Evolutionary conservation across 441 rosid species (phyloP).

Genomic region (Arabidopsis lyrata): DNA sequence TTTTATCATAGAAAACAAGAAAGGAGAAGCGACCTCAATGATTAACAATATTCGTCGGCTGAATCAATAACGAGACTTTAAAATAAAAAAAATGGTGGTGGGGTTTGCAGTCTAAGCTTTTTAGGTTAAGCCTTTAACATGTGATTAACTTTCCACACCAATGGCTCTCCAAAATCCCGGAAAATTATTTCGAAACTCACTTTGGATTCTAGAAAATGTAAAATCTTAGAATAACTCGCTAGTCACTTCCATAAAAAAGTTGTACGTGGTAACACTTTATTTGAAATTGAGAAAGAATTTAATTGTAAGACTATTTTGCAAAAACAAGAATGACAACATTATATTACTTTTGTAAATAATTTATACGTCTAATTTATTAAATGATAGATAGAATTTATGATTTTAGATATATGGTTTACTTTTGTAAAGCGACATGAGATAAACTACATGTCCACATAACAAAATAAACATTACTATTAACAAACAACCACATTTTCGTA

Average conservation of each 20-base stretch:
- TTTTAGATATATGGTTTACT: background rate
- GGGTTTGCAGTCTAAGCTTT: conserved; percentile 41
- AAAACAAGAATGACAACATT: background rate
- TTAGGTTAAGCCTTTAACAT: conserved; percentile 44
- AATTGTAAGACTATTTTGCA: background rate
- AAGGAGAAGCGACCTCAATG: conserved; percentile 40
- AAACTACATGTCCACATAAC: too few relatives aligned
- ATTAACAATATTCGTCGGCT: conserved; percentile 47
- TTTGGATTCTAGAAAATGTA: conserved; percentile 23
- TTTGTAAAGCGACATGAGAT: background rate
- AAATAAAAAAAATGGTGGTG: conserved; percentile 28
- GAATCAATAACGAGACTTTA: conserved; percentile 35
- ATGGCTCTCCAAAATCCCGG: conserved; percentile 30
- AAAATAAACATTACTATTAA: background rate
- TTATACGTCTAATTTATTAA: background rate
- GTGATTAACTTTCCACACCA: conserved; percentile 39
- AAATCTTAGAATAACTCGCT: conserved; percentile 21
- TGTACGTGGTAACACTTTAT: conserved; percentile 15
- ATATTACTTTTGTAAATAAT: too few relatives aligned
- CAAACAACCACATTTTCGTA: too few relatives aligned
- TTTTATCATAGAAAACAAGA: conserved; percentile 27
- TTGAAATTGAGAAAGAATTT: background rate
- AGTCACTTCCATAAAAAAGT: conserved; percentile 36
- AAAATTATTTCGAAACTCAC: conserved; percentile 30
- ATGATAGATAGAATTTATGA: background rate